Percentiles rank a stretch among this genome's conserved stretches.
Conservation (phyloP, 1,139 yeast genomes). For the Chernovozyma aurita region DNA sequence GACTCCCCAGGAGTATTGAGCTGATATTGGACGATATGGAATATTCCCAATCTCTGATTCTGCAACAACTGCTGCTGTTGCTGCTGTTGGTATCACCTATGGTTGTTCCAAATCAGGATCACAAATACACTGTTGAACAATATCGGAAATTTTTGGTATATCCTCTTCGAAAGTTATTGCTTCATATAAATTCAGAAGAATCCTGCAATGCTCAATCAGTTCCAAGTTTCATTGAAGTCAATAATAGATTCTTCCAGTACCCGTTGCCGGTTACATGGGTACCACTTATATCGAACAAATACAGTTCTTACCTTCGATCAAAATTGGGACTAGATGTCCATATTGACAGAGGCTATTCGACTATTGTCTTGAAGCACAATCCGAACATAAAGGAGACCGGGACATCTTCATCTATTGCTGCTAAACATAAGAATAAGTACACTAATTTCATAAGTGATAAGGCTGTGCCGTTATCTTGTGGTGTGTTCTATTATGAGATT, state of each 20-base stretch:
- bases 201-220: slow-evolving; percentile 19
- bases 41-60: neutral
- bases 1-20: slow-evolving; percentile 5
- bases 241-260: slow-evolving; percentile 23
- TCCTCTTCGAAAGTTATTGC: slow-evolving; percentile 24
- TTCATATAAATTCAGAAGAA: slow-evolving; percentile 18
- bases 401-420: neutral
- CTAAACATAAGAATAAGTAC: slow-evolving; percentile 14
- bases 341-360: slow-evolving; percentile 27
- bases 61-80: too few relatives aligned
- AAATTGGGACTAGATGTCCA: slow-evolving; percentile 21
- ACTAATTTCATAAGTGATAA: slow-evolving; percentile 35
- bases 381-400: slow-evolving; percentile 2
- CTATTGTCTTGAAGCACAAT: slow-evolving; percentile 19
- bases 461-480: slow-evolving; percentile 26
- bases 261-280: slow-evolving; percentile 40
- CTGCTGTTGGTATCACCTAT: too few relatives aligned
- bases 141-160: slow-evolving; percentile 21
- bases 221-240: slow-evolving; percentile 25
- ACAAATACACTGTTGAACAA: slow-evolving; percentile 10
- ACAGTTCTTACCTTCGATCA: slow-evolving; percentile 19
- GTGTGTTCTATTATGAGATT: slow-evolving; percentile 36
- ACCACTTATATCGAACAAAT: slow-evolving; percentile 27
- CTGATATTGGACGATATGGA: slow-evolving; percentile 1
- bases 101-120: neutral